Evolutionary conservation across 2,329 filamentous ascomycete species (phyloP).

Genomic region (Aspergillus spinulosporus): DNA sequence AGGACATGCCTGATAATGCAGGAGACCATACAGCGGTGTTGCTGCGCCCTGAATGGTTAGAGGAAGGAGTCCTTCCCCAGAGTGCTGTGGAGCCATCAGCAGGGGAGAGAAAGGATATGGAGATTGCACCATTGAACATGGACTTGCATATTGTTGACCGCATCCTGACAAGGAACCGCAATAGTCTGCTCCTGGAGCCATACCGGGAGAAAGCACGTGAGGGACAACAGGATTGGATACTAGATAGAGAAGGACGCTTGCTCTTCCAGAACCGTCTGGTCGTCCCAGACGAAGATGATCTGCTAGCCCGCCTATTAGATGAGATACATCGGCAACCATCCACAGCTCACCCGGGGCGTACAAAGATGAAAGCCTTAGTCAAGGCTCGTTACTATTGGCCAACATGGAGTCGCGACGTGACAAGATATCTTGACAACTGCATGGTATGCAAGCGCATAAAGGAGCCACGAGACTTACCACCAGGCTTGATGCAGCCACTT

Average conservation of each 20-base stretch:
- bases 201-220: no score
- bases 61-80: not conserved
- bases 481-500: not conserved
- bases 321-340: not conserved
- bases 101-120: not conserved
- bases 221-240: not conserved
- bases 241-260: not conserved
- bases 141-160: not conserved
- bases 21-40: not conserved
- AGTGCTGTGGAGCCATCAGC: no score
- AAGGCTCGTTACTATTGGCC: not conserved
- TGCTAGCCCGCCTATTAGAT: not conserved
- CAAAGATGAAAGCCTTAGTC: not conserved
- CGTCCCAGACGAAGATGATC: not conserved
- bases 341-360: not conserved
- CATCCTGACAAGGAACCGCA: not conserved
- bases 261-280: not conserved
- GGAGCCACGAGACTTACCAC: not conserved
- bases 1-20: not conserved
- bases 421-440: not conserved
- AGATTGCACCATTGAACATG: not conserved
- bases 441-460: not conserved
- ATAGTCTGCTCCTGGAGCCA: not conserved
- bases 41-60: not conserved
- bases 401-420: not conserved